Evolutionary conservation across 768 basidiomycete genomes (phyloP), one percentile per base, ranked within the genome.

Genomic region (Dioszegia aurantiaca): DNA sequence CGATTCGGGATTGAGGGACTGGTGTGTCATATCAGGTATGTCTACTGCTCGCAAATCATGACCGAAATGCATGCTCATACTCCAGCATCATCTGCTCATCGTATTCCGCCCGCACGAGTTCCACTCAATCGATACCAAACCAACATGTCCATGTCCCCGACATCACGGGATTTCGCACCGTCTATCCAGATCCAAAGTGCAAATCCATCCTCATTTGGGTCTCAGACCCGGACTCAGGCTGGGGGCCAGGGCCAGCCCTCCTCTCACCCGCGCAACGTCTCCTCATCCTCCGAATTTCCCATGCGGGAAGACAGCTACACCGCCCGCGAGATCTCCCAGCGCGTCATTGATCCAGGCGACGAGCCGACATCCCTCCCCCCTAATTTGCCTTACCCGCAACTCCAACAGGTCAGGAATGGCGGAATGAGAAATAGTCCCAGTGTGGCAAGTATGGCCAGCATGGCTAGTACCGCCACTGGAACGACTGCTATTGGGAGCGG

Each of bases 251-350:
- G n/a, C 54, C 27, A 43, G 51, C 62, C 24, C 48, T 58, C 17
- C 5, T 9, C 43, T 31, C 66, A 70, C 39, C 57, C 57, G n/a
- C 60, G 72, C 11, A 56, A 62, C 40, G 63, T 70, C 41, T 68
- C 67, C 1, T 42, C 67, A 14, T 41, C 55, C 4, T 69, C 67
- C 24, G 72, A 73, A 51, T 73, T 73, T 57, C 72, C 72, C 21
- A 69, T 70, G 65, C 55, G 72, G 46, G 69, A 70, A 45, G 72
- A 73, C 47, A 61, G 67, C 9, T 69, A 69, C 24, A 48, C 72
- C 8, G 72, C 72, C 4, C 55, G 69, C n/a, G 72, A 73, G 45
- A 73, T 73, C 12, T 69, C 69, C 6, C 53, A 60, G 23, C 62
- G 72, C 2, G 44, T 62, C 1, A 61, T 73, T 21, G 72, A 73